Conservation (phyloP, 1,139 yeast species). For the Suhomyces bokatorum region DNA sequence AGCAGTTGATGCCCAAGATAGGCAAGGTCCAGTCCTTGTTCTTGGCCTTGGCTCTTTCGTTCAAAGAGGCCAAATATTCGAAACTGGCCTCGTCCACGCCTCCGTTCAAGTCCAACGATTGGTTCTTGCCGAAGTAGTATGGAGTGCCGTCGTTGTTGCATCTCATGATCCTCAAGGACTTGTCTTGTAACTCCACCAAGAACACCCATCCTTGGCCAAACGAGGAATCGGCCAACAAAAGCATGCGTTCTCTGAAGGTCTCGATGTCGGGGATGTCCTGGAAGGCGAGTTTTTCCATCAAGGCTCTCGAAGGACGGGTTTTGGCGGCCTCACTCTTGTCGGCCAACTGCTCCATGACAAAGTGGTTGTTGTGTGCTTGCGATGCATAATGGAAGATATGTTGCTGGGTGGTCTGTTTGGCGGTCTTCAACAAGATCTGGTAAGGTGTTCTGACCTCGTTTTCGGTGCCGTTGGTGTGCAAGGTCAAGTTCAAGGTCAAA, state of each 20-base stretch:
- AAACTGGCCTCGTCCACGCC: constrained; percentile 59
- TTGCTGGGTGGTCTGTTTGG: constrained; percentile 67
- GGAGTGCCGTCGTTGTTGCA: constrained; percentile 92
- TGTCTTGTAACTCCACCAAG: constrained; percentile 71
- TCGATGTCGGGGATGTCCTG: constrained; percentile 46
- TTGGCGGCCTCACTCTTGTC: constrained; percentile 31
- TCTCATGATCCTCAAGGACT: constrained; percentile 60
- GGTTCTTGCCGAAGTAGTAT: constrained; percentile 73
- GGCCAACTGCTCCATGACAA: constrained; percentile 72
- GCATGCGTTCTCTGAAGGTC: constrained; percentile 52
- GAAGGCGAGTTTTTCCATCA: constrained; percentile 44
- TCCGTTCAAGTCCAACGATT: constrained; percentile 73
- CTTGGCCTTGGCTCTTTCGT: constrained; percentile 43
- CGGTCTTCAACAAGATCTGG: constrained; percentile 72
- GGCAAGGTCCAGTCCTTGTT: constrained; percentile 75
- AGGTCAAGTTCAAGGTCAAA: constrained; percentile 67
- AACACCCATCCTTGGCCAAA: constrained; percentile 89
- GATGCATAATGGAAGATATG: constrained; percentile 84
- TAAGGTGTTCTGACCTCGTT: constrained; percentile 78
- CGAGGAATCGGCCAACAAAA: constrained; percentile 54
- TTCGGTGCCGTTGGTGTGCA: constrained; percentile 75
- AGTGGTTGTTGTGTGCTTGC: constrained; percentile 89
- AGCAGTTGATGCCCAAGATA: constrained; percentile 72
- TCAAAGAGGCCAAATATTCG: constrained; percentile 47
- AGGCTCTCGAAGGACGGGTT: constrained; percentile 50